phyloP scores from a whole-genome alignment of 164 flowering plant species.

The Magnolia officinalis region DNA sequence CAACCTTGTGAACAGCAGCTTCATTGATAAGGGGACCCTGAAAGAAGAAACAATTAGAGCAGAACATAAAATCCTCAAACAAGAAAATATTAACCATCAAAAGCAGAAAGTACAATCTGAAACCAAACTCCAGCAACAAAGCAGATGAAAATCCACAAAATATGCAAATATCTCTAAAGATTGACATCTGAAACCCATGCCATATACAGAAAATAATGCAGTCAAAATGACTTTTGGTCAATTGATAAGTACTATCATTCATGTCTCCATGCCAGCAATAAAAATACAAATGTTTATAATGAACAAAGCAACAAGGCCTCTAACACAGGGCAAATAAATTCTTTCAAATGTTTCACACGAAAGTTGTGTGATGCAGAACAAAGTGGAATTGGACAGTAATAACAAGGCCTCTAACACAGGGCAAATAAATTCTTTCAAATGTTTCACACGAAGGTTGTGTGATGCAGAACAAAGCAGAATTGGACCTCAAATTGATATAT shows the following conservation, averaged over 20 bases:
- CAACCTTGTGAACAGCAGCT: conserved; percentile 83
- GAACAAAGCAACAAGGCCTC: background rate
- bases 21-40: conserved; percentile 98
- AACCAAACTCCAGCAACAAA: background rate
- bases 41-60: conserved; percentile 1
- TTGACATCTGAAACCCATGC: background rate
- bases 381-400: too few relatives aligned
- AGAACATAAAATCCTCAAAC: background rate
- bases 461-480: too few relatives aligned
- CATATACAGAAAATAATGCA: background rate
- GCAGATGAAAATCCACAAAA: background rate
- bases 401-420: background rate
- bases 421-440: background rate
- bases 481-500: too few relatives aligned
- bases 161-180: background rate
- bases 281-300: background rate
- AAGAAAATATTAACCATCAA: too few relatives aligned
- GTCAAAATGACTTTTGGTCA: background rate
- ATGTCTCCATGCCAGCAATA: background rate
- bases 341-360: background rate
- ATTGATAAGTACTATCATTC: background rate
- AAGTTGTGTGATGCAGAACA: background rate
- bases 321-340: background rate
- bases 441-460: background rate
- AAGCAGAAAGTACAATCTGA: too few relatives aligned